Evolutionary conservation across 2,329 filamentous ascomycete species (phyloP), one percentile per base, ranked within the genome.

Genomic region (Apiospora arundinis): DNA sequence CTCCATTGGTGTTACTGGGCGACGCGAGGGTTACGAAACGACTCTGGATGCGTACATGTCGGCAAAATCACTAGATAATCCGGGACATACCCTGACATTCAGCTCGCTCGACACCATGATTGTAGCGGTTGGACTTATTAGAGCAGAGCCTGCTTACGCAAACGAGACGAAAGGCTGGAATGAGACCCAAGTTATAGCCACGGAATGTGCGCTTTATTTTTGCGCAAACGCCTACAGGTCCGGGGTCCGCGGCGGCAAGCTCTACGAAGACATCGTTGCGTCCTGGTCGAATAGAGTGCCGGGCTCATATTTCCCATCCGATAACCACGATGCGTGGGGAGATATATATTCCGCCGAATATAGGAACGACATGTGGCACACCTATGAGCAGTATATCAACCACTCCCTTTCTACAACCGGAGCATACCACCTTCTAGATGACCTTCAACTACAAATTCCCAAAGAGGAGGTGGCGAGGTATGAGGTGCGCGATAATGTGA

Each of bases 131-230:
- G 40, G 40, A 4, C 25, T 49, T 6, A 48, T 70, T 3, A 6
- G 42, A 12, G 52, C 56, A 16, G 69, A 25, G 5, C 40, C 60
- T 5, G 44, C 32, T 4, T 70, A 49, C 40, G 56, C 18, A 2
- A 48, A 21, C 40, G 23, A 9, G 12, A 16, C n/a, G 12, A 65
- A 8, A 16, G 8, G 16, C n/a, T 70, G 40, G 56, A 40, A 66
- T 1, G 6, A 46, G 1, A 48, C 40, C 18, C 6, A 11, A 3
- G 56, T 40, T 16, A 66, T 16, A 4, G 56, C 52, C 0, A 46
- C 42, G n/a, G 56, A 70, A 28, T 70, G 56, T 42, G 69, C 40
- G 0, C 40, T 66, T 1, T 70, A 66, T 16, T 40, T 70, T 21
- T 70, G 69, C 25, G 12, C 46, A 2, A 45, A 25, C 4, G 37